Base-by-base conservation (phyloP, 2,329 filamentous ascomycete genomes). In the Alternaria novae-zelandiae region DNA sequence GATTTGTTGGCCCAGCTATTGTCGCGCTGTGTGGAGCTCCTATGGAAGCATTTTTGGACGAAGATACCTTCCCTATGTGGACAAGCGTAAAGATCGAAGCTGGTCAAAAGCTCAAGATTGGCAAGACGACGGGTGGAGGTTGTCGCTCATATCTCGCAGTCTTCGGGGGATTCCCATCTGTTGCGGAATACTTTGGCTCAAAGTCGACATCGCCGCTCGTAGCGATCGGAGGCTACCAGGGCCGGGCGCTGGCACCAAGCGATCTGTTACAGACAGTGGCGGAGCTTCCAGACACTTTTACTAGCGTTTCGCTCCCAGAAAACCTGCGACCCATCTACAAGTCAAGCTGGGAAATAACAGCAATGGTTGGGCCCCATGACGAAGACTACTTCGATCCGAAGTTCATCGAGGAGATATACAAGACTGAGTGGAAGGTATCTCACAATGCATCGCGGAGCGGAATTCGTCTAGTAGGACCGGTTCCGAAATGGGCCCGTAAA, bases 371-470 rank as follows among this genome's bases (percentile, higher is more conserved):
- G 0, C 87, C 87, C 0, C 87, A 88, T 55, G 84, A 87, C 45
- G 82, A 85, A 57, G 87, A 84, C 1, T 87, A 85, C 66, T 75
- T 89, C 11, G 71, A 80, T 0, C 71, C 81, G 0, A 83, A 86
- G 55, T 86, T 86, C 58, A 83, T 88, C 54, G 82, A 87, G 10
- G 86, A 85, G 78, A 81, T 90, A 2, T 90, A 88, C 74, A 76
- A 78, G 6, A 86, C 84, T 0, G 77, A 82, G n/a, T 89, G 87
- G 86, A 86, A 86, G 53, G 81, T 90, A 2, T 87, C 85, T 0
- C 88, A 90, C 68, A 90, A 90, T 62, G 84, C 86, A 1, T 86
- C 85, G 12, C 81, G 89, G 60, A 87, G 84, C 44, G 89, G 87
- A 0, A 86, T 90, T 25, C 83, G 88, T 7, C 81, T 91, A 0